Conservation (phyloP, 495 filamentous ascomycete species). For the Peziza echinospora region DNA sequence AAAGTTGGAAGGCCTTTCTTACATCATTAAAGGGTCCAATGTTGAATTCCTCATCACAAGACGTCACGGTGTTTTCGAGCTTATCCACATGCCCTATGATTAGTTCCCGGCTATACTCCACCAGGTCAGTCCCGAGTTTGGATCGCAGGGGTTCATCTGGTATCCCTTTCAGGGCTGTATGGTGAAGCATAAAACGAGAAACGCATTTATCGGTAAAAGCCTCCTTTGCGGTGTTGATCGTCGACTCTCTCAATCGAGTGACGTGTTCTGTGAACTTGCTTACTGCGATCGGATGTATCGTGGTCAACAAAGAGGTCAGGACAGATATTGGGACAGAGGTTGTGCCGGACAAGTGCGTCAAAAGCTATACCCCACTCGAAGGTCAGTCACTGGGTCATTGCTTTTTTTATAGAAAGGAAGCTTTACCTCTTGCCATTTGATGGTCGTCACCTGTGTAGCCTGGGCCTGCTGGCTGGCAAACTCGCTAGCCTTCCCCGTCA, state of each 20-base stretch:
- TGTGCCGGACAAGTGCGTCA: not conserved
- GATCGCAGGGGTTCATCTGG: conserved; percentile 7
- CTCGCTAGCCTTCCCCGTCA: conserved; percentile 4
- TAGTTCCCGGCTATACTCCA: conserved; percentile 6
- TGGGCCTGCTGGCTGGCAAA: conserved; percentile 11
- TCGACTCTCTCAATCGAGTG: conserved; percentile 3
- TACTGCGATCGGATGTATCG: conserved; percentile 4
- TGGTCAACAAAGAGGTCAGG: conserved; percentile 8
- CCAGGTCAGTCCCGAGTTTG: conserved; percentile 11
- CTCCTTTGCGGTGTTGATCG: conserved; percentile 1
- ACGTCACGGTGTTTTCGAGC: conserved; percentile 4
- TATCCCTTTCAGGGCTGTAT: conserved; percentile 5
- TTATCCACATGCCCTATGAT: conserved; percentile 9
- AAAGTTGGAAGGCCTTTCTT: not conserved
- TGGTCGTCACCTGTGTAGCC: conserved; percentile 4
- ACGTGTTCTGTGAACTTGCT: conserved; percentile 8
- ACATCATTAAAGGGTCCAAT: not conserved
- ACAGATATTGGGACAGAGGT: conserved; percentile 5
- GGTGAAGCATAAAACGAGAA: conserved; percentile 10
- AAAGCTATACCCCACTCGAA: not conserved
- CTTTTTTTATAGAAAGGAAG: not conserved
- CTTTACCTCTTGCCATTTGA: not conserved
- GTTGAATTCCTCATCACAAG: too few relatives aligned
- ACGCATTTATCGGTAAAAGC: conserved; percentile 12
- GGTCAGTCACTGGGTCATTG: not conserved